Evolutionary conservation across 2,329 filamentous ascomycete species (phyloP).

Genomic region (Cordyceps pruinosa): DNA sequence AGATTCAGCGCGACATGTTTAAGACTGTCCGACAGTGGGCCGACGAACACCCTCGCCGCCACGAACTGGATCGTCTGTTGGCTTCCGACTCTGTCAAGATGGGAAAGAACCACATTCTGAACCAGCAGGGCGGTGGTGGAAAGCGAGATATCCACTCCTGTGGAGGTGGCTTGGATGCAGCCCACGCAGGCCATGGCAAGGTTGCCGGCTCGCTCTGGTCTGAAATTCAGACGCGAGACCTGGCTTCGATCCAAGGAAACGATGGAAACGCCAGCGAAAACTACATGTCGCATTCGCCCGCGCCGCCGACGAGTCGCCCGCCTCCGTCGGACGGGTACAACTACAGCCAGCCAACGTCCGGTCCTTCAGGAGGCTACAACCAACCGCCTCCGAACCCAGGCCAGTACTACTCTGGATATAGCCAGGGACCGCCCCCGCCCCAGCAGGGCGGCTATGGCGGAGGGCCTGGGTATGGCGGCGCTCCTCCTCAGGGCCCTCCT

Average conservation of each 20-base stretch:
- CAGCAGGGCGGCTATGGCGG: constrained; percentile 21
- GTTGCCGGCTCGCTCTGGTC: constrained; percentile 54
- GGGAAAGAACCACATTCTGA: constrained; percentile 69
- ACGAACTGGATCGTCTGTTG: constrained; percentile 66
- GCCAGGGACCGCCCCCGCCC: constrained; percentile 22
- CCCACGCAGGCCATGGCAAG: constrained; percentile 47
- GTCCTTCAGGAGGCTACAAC: constrained; percentile 21
- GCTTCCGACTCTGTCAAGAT: constrained; percentile 74
- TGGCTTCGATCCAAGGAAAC: constrained; percentile 46
- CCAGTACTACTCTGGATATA: constrained; percentile 28
- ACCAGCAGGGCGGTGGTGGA: constrained; percentile 24
- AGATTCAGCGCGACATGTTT: constrained; percentile 87
- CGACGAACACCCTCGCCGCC: constrained; percentile 58
- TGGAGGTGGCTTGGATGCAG: constrained; percentile 36
- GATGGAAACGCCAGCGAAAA: constrained; percentile 33
- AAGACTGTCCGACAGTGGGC: constrained; percentile 77
- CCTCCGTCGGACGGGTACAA: constrained; percentile 31
- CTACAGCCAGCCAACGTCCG: constrained; percentile 30
- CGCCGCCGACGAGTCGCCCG: constrained; percentile 25
- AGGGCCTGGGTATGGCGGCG: constrained; percentile 21
- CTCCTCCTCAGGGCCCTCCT: constrained; percentile 13
- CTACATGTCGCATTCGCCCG: constrained; percentile 34
- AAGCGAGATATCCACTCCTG: constrained; percentile 23
- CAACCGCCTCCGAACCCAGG: constrained; percentile 28
- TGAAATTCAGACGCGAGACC: constrained; percentile 52